Evolutionary conservation across 2,329 filamentous ascomycete species (phyloP).

Genomic region (Penicillium sp.): DNA sequence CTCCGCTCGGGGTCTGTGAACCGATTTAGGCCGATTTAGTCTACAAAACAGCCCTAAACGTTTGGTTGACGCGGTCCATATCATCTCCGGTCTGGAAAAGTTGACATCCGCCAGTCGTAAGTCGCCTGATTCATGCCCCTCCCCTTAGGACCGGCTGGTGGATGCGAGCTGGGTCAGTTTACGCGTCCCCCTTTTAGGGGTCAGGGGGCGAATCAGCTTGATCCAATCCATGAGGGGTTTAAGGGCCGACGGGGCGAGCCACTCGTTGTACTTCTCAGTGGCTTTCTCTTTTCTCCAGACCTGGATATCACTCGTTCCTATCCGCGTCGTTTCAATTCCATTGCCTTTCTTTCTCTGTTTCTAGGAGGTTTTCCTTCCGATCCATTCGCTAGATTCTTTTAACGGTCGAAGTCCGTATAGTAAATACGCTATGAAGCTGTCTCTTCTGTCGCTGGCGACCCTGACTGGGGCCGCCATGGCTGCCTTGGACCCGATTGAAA

Average conservation of each 20-base stretch:
- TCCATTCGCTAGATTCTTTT: constrained; percentile 15
- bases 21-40: constrained; percentile 9
- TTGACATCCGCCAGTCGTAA: constrained; percentile 13
- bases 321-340: neutral
- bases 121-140: neutral
- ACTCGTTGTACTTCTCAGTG: constrained; percentile 5
- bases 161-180: constrained; percentile 15
- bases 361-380: constrained; percentile 6
- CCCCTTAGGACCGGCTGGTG: constrained; percentile 5
- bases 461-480: constrained; percentile 48
- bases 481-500: constrained; percentile 55
- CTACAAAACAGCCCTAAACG: neutral
- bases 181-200: constrained; percentile 15
- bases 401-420: neutral
- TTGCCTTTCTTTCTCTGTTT: neutral
- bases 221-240: constrained; percentile 8
- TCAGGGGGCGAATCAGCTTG: constrained; percentile 17
- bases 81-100: constrained; percentile 13
- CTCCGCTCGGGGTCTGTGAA: constrained; percentile 9
- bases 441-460: constrained; percentile 49
- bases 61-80: constrained; percentile 16
- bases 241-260: constrained; percentile 16
- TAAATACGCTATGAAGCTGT: constrained; percentile 51
- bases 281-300: constrained; percentile 4
- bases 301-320: constrained; percentile 14